A percentile compares a stretch with the other conserved stretches of the same genome.
phyloP scores from a whole-genome alignment of 306 rosid species.

The Astragalus membranaceus region DNA sequence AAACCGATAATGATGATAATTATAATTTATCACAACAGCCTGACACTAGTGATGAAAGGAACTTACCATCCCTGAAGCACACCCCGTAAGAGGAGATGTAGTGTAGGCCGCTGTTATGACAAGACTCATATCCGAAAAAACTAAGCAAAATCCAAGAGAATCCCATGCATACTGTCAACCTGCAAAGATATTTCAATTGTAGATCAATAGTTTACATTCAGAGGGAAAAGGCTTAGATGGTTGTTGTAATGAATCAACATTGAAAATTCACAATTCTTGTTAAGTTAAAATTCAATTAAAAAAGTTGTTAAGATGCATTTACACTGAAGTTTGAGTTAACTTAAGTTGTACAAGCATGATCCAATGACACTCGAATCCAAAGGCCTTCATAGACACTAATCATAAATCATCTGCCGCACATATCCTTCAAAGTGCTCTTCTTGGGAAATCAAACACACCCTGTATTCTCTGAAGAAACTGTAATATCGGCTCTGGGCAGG shows the following conservation, averaged over 20 bases:
- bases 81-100: too few species aligned
- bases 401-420: neutral
- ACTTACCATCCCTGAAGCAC: constrained; percentile 85
- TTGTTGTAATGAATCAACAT: neutral
- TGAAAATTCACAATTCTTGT: neutral
- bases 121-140: constrained; percentile 71
- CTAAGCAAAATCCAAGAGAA: constrained; percentile 69
- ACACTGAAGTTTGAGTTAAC: neutral
- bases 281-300: neutral
- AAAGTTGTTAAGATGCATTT: neutral
- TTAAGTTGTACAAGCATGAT: neutral
- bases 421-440: constrained; percentile 14
- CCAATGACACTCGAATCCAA: neutral
- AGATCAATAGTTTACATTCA: neutral
- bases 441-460: constrained; percentile 28
- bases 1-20: too few species aligned
- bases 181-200: constrained; percentile 15
- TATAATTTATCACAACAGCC: neutral
- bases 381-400: neutral
- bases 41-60: neutral
- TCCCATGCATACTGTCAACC: constrained; percentile 83
- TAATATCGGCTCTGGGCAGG: constrained; percentile 41
- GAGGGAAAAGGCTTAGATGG: neutral
- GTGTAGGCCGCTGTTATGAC: constrained; percentile 67
- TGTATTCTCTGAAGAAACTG: constrained; percentile 48